These are phyloP conservation scores for Cladochytrium replicatum DNA, from an alignment of 192 early-diverging fungal genomes.

Conservation along the genomic window DNA sequence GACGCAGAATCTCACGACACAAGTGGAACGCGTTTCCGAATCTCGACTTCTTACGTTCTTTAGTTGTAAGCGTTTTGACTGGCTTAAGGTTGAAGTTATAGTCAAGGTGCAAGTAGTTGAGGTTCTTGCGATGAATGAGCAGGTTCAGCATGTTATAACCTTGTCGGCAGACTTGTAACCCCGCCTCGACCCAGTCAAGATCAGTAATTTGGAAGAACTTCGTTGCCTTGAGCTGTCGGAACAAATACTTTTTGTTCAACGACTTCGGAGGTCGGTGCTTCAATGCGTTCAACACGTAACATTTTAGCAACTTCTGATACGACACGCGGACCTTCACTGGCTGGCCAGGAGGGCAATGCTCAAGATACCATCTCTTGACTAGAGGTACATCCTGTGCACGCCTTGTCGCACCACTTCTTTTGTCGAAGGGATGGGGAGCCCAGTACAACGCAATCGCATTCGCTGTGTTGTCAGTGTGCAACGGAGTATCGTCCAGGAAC, in stretches of 20 bases:
- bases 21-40: slow-evolving; percentile 98
- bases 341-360: slow-evolving; percentile 83
- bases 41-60: slow-evolving; percentile 97
- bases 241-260: slow-evolving; percentile 85
- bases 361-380: slow-evolving; percentile 97
- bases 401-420: slow-evolving; percentile 79
- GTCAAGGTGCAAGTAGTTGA: slow-evolving; percentile 97
- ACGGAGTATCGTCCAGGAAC: slow-evolving; percentile 63
- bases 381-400: slow-evolving; percentile 90
- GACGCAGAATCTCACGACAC: slow-evolving; percentile 88
- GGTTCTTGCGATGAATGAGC: slow-evolving; percentile 94
- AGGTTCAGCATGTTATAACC: slow-evolving; percentile 99
- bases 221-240: slow-evolving; percentile 87
- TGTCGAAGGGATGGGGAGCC: slow-evolving; percentile 96
- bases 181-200: slow-evolving; percentile 99
- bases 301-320: slow-evolving; percentile 96
- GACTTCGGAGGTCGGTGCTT: slow-evolving; percentile 81
- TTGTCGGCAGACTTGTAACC: slow-evolving; percentile 94
- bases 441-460: slow-evolving; percentile 90
- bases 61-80: slow-evolving; percentile 96
- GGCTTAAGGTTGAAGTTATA: slow-evolving; percentile 99
- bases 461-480: slow-evolving; percentile 89
- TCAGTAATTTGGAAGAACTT: slow-evolving; percentile 99
- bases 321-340: slow-evolving; percentile 98
- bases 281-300: slow-evolving; percentile 87